A percentile compares a stretch with the other conserved stretches of the same genome.
Conservation (phyloP, 768 basidiomycete genomes). For the Tricholoma sp. region DNA sequence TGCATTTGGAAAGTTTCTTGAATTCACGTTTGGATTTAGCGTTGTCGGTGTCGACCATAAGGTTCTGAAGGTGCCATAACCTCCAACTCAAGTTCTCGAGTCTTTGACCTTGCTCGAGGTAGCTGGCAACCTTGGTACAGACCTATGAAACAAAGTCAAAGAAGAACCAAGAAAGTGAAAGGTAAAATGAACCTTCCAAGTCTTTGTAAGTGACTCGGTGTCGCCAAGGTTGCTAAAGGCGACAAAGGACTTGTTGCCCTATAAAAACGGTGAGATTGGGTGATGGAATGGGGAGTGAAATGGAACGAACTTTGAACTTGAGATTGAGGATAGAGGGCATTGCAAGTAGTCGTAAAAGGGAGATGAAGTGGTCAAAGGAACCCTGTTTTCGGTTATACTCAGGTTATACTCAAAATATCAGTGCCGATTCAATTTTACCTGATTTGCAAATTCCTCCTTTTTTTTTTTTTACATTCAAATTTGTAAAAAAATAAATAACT, state of each 20-base stretch:
- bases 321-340: constrained; percentile 84
- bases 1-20: constrained; percentile 80
- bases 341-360: constrained; percentile 14
- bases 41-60: constrained; percentile 89
- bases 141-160: constrained; percentile 43
- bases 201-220: constrained; percentile 79
- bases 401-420: constrained; percentile 12
- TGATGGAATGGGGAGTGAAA: constrained; percentile 1
- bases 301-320: constrained; percentile 67
- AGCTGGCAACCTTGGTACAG: constrained; percentile 87
- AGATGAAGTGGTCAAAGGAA: constrained; percentile 1
- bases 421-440: constrained; percentile 11
- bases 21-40: constrained; percentile 87
- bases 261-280: constrained; percentile 6
- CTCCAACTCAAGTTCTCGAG: constrained; percentile 92
- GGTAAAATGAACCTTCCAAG: constrained; percentile 68
- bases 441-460: not conserved
- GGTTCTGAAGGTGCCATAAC: constrained; percentile 87
- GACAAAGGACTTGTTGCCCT: constrained; percentile 95
- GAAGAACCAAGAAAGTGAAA: not conserved
- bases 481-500: constrained; percentile 6
- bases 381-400: constrained; percentile 6
- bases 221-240: constrained; percentile 88
- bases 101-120: constrained; percentile 85
- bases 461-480: too few species aligned